Evolutionary conservation across 352 stramenopile species (phyloP), one percentile per base, ranked within the genome.

Genomic region (Pythium sukuiense): DNA sequence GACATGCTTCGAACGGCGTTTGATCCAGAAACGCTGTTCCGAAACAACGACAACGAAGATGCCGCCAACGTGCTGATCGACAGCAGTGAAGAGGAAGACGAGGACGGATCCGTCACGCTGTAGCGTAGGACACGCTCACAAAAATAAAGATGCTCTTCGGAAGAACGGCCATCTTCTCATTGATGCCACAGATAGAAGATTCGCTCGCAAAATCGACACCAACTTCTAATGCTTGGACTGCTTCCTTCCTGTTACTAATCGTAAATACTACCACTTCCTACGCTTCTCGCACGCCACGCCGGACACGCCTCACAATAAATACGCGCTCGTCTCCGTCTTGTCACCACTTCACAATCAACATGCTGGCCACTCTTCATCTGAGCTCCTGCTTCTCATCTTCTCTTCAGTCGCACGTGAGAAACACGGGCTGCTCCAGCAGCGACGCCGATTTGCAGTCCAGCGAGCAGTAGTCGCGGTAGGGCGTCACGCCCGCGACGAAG

Each of bases 391-490:
- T 4, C 35, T 41, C 35, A 4, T 41, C 35, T 41, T 41, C 41
- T 49, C 33, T 55, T 46, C 46, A 55, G 16, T 68, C 55, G n/a
- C 55, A 41, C 32, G 56, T n/a, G 13, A 70, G 39, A 18, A 59
- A 41, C 18, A 61, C 37, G n/a, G 56, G 59, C 52, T 59, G 39
- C 45, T 64, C 77, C 61, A 86, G 85, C 53, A 85, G 67, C 64
- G 84, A 80, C 24, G 82, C 79, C 29, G 84, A 89, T 73, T 87
- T 92, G 76, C 84, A 92, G 72, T 92, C 84, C 37, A 90, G 60
- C 67, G 84, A 92, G 67, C 84, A 92, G 58, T 85, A 88, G 65
- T 75, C 68, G 30, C 66, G 63, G 70, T 84, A 90, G 53, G 69
- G 71, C 71, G 78, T 90, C 30, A 81, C 74, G 29, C 63, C 65